Evolutionary conservation across 1,284 basidiomycete species (phyloP).

Genomic region (Trichosporon sp.): DNA sequence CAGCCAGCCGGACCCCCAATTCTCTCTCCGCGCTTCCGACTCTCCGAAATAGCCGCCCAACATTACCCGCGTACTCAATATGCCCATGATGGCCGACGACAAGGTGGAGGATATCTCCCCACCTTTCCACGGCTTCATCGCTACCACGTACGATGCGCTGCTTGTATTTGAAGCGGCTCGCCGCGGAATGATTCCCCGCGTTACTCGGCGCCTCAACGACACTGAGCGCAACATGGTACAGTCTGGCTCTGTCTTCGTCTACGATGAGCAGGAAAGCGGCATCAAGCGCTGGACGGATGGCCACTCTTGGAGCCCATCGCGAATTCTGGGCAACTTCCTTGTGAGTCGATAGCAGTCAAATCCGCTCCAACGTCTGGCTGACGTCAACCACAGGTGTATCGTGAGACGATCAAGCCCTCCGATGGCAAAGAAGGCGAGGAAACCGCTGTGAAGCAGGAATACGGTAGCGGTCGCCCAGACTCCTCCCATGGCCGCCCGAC

Average conservation of each 20-base stretch:
- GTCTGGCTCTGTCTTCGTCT: conserved; percentile 92
- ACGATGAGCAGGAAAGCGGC: conserved; percentile 93
- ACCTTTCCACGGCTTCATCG: conserved; percentile 87
- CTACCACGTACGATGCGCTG: conserved; percentile 88
- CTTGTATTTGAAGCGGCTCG: conserved; percentile 92
- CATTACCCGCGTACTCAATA: conserved; percentile 5
- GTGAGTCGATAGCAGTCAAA: conserved; percentile 35
- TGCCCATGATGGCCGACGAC: conserved; percentile 18
- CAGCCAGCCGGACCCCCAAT: not conserved
- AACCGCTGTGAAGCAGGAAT: conserved; percentile 9
- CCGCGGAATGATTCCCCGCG: conserved; percentile 80
- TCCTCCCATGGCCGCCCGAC: conserved; percentile 14
- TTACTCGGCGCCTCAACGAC: conserved; percentile 89
- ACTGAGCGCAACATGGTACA: conserved; percentile 87
- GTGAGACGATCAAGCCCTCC: conserved; percentile 74
- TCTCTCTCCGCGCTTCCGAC: not conserved
- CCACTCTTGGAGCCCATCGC: conserved; percentile 68
- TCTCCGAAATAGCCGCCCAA: not conserved
- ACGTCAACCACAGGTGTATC: conserved; percentile 58
- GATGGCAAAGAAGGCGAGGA: conserved; percentile 16
- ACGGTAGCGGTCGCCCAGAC: conserved; percentile 8
- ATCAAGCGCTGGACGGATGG: conserved; percentile 99
- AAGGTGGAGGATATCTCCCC: conserved; percentile 48
- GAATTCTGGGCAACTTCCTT: conserved; percentile 83
- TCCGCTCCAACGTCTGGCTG: not conserved